Evolutionary conservation across 176 grass and related monocot species (phyloP), one percentile per base, ranked within the genome.

Genomic region (Tillandsia leiboldiana): DNA sequence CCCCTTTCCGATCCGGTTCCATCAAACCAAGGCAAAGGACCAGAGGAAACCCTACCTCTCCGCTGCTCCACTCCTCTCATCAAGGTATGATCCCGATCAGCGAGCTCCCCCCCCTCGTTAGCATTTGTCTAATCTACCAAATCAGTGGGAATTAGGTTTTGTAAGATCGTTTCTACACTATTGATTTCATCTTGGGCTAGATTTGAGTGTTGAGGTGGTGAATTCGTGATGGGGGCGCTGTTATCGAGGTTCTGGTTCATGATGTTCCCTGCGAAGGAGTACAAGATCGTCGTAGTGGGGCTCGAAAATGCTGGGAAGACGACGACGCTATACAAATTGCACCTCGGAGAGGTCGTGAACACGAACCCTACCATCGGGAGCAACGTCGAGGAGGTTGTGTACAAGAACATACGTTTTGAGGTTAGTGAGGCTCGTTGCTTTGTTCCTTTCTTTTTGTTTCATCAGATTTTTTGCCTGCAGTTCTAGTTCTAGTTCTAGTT

Each of bases 361-460:
- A 91, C 87, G 52, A 91, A 83, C 10, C 94, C 94, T 51, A 99
- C 90, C 65, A 87, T 99, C 71, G 94, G 90, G 53, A 99, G 94
- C 87, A 99, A 99, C 74, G 90, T 99, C 71, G 90, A 99, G 77
- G 94, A 99, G 80, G 90, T 99, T 57, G 87, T 99, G 52, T 99
- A 90, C 74, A 99, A 99, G 84, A 99, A 99, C 65, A 92, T 99
- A 22, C 87, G 94, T 1, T 99, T 99, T 26, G 87, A 99, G 90
- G 94, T 99, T 50, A 48, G 82, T n/a, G 5, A 28, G 24, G 17
- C 42, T 61, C 22, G 17, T 3, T 51, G 67, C 23, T 13, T 33
- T 14, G 13, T 33, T 62, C 26, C 2, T 70, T 15, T 3, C 17
- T 26, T 52, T 10, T 9, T 63, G 14, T 22, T 7, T 23, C 64